Evolutionary conservation across 108 stramenopile genomes (phyloP), one percentile per base, ranked within the genome.

Genomic region (Aurantiochytrium sp.): DNA sequence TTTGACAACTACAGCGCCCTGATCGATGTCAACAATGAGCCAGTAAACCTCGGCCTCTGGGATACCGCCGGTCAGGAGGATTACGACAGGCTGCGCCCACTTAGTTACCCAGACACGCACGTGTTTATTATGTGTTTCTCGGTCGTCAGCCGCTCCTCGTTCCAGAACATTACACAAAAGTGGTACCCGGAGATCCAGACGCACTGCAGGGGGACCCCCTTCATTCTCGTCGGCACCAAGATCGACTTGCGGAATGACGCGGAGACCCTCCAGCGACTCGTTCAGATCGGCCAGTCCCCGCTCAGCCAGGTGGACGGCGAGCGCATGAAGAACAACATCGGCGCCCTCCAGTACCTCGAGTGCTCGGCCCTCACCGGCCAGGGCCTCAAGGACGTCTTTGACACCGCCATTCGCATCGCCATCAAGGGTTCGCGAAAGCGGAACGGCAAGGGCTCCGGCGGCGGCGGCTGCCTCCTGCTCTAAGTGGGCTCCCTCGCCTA

Each of bases 51-150:
- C 27, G 32, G 92, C 17, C 68, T 94, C 15, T 94, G 93, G 93
- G 93, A 94, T 55, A 94, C 93, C 0, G 93, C 93, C 12, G 93
- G 93, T 17, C 93, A 94, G 90, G 93, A 93, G 53, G 93, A 94
- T 45, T 94, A 94, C 88, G 93, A 94, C 52, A 88, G 93, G 30
- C 90, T 94, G 24, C 91, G 93, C 45, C 93, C 93, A n/a, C 91
- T 94, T 42, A 90, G 89, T 31, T 94, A 94, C 88, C 93, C 93
- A 15, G 91, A 92, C 59, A 94, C 93, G 30, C 93, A 94, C 54
- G 93, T 93, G 4, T 94, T 94, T 55, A 89, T 94, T 30, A 86
- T 94, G 54, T 93, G 93, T 53, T 94, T 91, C 85, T 68, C 91
- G 55, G 90, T 94, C 50, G 90, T 85, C 30, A 86, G 68, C 52